Evolutionary conservation across 1,139 yeast species (phyloP).

Genomic region (Scheffersomyces insectosa): DNA sequence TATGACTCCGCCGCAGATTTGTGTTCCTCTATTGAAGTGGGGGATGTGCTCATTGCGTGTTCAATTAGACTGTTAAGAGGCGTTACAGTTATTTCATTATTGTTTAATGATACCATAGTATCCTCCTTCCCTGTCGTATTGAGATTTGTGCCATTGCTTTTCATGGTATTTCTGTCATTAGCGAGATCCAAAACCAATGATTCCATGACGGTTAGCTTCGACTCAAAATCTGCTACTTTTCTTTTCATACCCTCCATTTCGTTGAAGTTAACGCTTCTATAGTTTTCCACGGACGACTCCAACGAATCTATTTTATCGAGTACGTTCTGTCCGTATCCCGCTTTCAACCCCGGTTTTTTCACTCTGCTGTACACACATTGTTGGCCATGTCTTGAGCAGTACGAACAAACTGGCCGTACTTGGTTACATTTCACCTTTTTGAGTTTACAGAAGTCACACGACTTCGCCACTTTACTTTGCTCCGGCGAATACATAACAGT

Average conservation of each 20-base stretch:
- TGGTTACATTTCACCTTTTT: slow-evolving; percentile 39
- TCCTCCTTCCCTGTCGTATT: too few species aligned
- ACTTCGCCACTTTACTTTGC: slow-evolving; percentile 16
- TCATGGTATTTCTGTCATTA: too few species aligned
- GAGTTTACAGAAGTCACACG: slow-evolving; percentile 37
- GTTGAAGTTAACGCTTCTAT: not conserved
- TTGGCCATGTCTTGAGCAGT: slow-evolving; percentile 26
- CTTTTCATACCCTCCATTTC: not conserved
- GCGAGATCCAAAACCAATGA: too few species aligned
- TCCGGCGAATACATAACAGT: not conserved
- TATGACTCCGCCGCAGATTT: too few species aligned
- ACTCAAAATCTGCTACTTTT: not conserved
- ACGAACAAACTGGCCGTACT: slow-evolving; percentile 30
- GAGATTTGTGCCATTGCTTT: too few species aligned
- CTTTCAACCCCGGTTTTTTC: slow-evolving; percentile 30
- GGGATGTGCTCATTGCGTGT: too few species aligned
- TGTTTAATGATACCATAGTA: too few species aligned
- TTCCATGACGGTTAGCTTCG: not conserved
- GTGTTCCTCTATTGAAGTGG: too few species aligned
- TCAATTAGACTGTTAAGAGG: too few species aligned
- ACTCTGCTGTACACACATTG: slow-evolving; percentile 30
- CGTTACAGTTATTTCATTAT: too few species aligned
- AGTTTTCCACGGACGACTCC: slow-evolving; percentile 1
- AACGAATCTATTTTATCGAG: slow-evolving; percentile 13
- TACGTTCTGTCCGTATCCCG: slow-evolving; percentile 31